A percentile compares a stretch with the other conserved stretches of the same genome.
These are phyloP conservation scores for Amauroascus verrucosus DNA, from an alignment of 2,329 filamentous ascomycete species.

Conservation along the genomic window DNA sequence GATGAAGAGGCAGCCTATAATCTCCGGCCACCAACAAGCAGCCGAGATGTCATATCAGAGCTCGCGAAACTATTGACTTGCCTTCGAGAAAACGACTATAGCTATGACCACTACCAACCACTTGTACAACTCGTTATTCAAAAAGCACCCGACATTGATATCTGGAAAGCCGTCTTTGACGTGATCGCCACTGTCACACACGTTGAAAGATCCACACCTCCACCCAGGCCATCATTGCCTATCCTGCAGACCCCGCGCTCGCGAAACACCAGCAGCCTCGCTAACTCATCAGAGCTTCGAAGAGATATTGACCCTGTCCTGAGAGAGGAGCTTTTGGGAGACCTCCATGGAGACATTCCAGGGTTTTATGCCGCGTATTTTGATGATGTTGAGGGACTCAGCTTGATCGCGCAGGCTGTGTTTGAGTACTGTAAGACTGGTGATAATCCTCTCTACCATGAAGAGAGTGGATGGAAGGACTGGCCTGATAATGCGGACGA, in stretches of 20 bases:
- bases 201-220: too few relatives aligned
- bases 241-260: constrained; percentile 21
- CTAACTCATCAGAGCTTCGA: constrained; percentile 23
- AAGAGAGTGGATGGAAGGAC: not conserved
- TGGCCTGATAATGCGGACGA: not conserved
- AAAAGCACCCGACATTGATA: constrained; percentile 15
- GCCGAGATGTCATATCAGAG: constrained; percentile 3
- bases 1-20: constrained; percentile 7
- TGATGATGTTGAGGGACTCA: constrained; percentile 18
- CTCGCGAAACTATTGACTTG: constrained; percentile 3
- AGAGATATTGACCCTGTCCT: constrained; percentile 22
- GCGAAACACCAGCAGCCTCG: constrained; percentile 23
- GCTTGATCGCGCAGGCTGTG: constrained; percentile 18
- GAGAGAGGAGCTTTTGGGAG: constrained; percentile 20
- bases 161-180: constrained; percentile 13
- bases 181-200: constrained; percentile 9
- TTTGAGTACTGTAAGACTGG: constrained; percentile 19
- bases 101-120: constrained; percentile 13
- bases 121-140: constrained; percentile 13
- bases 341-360: constrained; percentile 20
- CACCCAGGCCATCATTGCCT: constrained; percentile 1
- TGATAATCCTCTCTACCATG: not conserved
- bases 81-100: constrained; percentile 5
- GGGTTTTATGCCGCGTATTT: constrained; percentile 23
- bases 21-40: constrained; percentile 4